Percentiles rank a stretch among this genome's conserved stretches.
phyloP scores from a whole-genome alignment of 192 early-diverging fungal genomes.

The Backusella westeae region DNA sequence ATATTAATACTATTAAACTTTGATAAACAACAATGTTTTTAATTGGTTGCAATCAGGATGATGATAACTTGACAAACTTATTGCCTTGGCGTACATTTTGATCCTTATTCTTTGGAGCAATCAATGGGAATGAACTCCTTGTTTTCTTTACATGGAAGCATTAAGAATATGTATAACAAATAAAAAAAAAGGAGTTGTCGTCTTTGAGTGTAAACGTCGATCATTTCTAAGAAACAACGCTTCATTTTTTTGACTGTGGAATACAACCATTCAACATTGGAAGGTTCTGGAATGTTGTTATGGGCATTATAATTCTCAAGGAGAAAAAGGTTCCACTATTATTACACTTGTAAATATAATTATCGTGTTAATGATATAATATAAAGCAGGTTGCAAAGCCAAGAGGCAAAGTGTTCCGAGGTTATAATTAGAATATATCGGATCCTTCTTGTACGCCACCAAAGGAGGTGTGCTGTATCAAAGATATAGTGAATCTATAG shows the following conservation, averaged over 20 bases:
- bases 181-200: neutral
- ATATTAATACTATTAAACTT: neutral
- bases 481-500: neutral
- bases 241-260: neutral
- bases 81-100: too few relatives aligned
- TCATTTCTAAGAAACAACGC: neutral
- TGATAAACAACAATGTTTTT: too few relatives aligned
- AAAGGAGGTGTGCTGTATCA: neutral
- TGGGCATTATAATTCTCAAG: neutral
- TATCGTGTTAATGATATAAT: too few relatives aligned
- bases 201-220: neutral
- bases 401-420: neutral
- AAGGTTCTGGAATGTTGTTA: neutral
- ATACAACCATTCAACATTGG: neutral
- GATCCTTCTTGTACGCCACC: neutral
- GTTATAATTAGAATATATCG: neutral
- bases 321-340: too few relatives aligned
- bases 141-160: neutral
- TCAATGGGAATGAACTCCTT: too few relatives aligned
- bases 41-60: too few relatives aligned
- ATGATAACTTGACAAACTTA: too few relatives aligned
- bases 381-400: too few relatives aligned
- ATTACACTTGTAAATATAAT: too few relatives aligned
- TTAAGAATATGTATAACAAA: neutral
- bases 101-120: too few relatives aligned